Percentiles rank a stretch among this genome's conserved stretches.
phyloP scores from a whole-genome alignment of 2,329 filamentous ascomycete genomes.

The Arthroderma sp. region DNA sequence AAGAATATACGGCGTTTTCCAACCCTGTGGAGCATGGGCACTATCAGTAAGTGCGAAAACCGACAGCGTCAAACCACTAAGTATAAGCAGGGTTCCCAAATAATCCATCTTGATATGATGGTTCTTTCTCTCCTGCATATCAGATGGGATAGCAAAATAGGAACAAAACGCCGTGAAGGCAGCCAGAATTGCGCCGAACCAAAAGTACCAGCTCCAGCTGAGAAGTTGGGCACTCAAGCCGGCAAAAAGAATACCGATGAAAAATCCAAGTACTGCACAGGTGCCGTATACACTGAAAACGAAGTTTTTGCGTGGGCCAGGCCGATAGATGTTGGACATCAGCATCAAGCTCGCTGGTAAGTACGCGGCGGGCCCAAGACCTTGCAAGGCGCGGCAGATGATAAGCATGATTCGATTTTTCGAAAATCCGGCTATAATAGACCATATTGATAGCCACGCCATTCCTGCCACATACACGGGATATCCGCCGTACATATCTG shows the following conservation, averaged over 20 bases:
- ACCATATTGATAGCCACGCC: conserved; percentile 54
- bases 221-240: conserved; percentile 44
- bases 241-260: conserved; percentile 50
- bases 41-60: conserved; percentile 66
- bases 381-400: conserved; percentile 59
- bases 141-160: conserved; percentile 39
- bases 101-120: conserved; percentile 53
- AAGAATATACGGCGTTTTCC: conserved; percentile 61
- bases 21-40: conserved; percentile 53
- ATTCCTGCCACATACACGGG: conserved; percentile 51
- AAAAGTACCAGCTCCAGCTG: conserved; percentile 56
- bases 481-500: conserved; percentile 51
- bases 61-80: conserved; percentile 53
- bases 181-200: conserved; percentile 45
- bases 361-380: conserved; percentile 59
- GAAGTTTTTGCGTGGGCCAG: conserved; percentile 56
- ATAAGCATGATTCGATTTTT: conserved; percentile 57
- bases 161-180: conserved; percentile 34
- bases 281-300: conserved; percentile 48
- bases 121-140: conserved; percentile 23
- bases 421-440: conserved; percentile 57
- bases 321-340: conserved; percentile 51
- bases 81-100: conserved; percentile 47
- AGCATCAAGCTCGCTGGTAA: conserved; percentile 56
- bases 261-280: conserved; percentile 37